Evolutionary conservation across 345 rosid species (phyloP), one percentile per base, ranked within the genome.

Genomic region (Gossypium thurberi): DNA sequence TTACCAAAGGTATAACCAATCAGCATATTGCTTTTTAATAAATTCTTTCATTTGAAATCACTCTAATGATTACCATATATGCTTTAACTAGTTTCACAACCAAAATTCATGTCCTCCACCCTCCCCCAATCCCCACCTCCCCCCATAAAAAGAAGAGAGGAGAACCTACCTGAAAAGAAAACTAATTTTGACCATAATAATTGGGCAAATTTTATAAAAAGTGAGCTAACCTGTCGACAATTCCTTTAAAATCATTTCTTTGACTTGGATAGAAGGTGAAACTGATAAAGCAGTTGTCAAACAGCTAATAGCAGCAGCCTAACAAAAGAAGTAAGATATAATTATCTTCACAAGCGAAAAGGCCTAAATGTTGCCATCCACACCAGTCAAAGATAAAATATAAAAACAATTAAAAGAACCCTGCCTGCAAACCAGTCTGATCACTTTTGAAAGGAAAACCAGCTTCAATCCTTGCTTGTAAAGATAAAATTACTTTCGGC

Each of bases 301-400:
- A 87, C 97, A 94, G 81, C 87, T 82, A 76, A 90, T 78, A 78
- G 89, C 80, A 71, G 92, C 85, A 76, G 83, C 95, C 98, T 94
- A 80, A 71, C 67, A 53, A 72, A 78, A 70, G 25, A 78, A 48
- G 26, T 21, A 72, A 70, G 71, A 60, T 48, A 60, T 23, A 58
- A 51, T 52, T 13, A 66, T 69, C 52, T 52, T 21, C 40, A 51
- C 12, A 74, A 59, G 42, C 28, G 15, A 59, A 68, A 68, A n/a
- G 17, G 28, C 59, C 59, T 51, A 28, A 15, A 10, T 10, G 44
- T 20, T 17, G 9, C 72, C 52, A 68, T 68, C 42, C 23, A 26
- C 25, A 68, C 59, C 59, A 26, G 4, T 9, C 9, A 1, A 50
- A 68, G 59, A 1, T 28, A 68, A 68, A 10, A 68, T 25, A 48